Evolutionary conservation across 1,139 yeast genomes (phyloP), one percentile per base, ranked within the genome.

Genomic region (Nematodospora anomalae): DNA sequence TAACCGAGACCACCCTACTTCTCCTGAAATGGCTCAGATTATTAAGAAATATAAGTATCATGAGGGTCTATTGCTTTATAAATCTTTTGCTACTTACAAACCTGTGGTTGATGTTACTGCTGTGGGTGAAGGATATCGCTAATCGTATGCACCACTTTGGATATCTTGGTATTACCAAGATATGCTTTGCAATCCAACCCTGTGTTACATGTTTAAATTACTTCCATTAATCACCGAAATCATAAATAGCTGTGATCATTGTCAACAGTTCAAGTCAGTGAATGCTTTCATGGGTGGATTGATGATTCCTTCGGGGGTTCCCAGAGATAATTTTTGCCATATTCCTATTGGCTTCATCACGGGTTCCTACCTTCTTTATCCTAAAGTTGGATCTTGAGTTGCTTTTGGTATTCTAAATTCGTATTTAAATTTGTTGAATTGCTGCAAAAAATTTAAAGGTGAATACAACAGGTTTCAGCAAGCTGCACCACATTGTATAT

Each of bases 301-400:
- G 15, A 30, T 22, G n/a, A 12, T 21, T 21, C 15, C 23, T 15
- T 21, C 16, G n/a, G 33, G 15, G 9, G 33, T 30, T 11, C 33
- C 33, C 7, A 20, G 9, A 6, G 26, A 21, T 22, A 11, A 13
- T 12, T 25, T 25, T 11, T 7, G 16, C 28, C 16, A 14, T 9
- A 30, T 30, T 15, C 27, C 21, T 12, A 6, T 30, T 6, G 33
- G 14, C 11, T 30, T 30, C 10, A 24, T 30, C n/a, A 30, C 33
- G 9, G 33, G 33, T 4, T 10, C n/a, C n/a, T n/a, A n/a, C n/a
- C n/a, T n/a, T n/a, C n/a, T n/a, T n/a, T n/a, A n/a, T n/a, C n/a
- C n/a, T n/a, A n/a, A n/a, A n/a, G n/a, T n/a, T n/a, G n/a, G n/a
- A n/a, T n/a, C n/a, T n/a, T n/a, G n/a, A n/a, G n/a, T n/a, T n/a